Percentiles rank a stretch among this genome's conserved stretches.
Conservation (phyloP, 2,329 filamentous ascomycete species). For the Beauveria scarabaeidicola region DNA sequence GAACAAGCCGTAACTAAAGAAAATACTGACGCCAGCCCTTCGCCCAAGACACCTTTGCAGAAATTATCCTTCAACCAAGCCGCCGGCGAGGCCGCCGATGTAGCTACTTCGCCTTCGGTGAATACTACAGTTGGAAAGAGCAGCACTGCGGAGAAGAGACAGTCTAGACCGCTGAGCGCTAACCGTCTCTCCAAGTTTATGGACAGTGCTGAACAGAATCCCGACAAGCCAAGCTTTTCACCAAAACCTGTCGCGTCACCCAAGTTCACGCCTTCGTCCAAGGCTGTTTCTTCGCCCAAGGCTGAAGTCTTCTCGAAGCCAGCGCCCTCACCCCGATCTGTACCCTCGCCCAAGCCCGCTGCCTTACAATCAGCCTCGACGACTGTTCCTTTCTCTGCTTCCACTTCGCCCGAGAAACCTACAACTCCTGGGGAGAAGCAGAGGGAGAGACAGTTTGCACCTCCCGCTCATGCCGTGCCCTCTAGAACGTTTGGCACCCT, state of each 20-base stretch:
- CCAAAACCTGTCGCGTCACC: constrained; percentile 27
- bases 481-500: constrained; percentile 8
- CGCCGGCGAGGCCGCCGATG: no score
- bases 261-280: constrained; percentile 22
- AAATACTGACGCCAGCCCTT: constrained; percentile 2
- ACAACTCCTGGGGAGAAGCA: background rate
- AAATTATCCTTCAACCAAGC: background rate
- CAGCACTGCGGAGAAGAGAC: background rate
- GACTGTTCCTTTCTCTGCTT: background rate
- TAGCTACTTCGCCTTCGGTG: background rate
- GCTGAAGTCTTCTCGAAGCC: background rate
- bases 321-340: background rate
- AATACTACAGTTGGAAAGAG: background rate
- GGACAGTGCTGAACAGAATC: constrained; percentile 31
- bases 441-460: constrained; percentile 3
- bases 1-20: constrained; percentile 1
- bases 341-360: background rate
- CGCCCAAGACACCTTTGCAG: background rate
- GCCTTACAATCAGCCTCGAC: background rate
- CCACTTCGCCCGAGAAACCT: background rate
- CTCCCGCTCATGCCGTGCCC: constrained; percentile 6
- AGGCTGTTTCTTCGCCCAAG: background rate
- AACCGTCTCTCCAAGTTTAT: constrained; percentile 53
- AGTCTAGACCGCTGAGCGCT: constrained; percentile 33
- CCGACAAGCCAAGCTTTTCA: constrained; percentile 9